phyloP scores from a whole-genome alignment of 1,284 basidiomycete species.

The Fomitopsis palustris region DNA sequence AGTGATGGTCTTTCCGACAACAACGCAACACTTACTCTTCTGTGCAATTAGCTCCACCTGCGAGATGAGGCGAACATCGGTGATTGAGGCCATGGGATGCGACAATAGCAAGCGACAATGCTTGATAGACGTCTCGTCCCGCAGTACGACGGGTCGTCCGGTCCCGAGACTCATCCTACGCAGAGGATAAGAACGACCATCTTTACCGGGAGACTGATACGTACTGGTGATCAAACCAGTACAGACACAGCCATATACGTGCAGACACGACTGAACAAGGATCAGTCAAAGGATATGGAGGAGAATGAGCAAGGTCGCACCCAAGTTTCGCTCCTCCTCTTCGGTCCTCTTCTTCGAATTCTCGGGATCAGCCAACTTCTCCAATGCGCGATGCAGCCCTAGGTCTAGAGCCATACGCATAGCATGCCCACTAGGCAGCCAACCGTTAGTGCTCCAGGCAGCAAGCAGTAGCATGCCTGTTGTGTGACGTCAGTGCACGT shows the following conservation, averaged over 20 bases:
- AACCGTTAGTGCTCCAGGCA: constrained; percentile 92
- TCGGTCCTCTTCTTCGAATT: constrained; percentile 63
- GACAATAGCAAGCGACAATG: constrained; percentile 78
- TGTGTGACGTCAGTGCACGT: not conserved
- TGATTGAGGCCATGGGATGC: constrained; percentile 84
- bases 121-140: constrained; percentile 84
- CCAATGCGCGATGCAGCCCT: constrained; percentile 85
- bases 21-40: constrained; percentile 58
- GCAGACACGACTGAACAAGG: constrained; percentile 73
- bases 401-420: constrained; percentile 94
- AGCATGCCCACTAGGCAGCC: constrained; percentile 90
- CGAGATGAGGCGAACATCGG: constrained; percentile 84
- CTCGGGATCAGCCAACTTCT: constrained; percentile 79
- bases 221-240: constrained; percentile 90
- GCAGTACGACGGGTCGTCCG: constrained; percentile 83
- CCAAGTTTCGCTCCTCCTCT: constrained; percentile 84
- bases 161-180: constrained; percentile 85
- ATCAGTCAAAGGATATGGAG: constrained; percentile 3
- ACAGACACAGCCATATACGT: constrained; percentile 90
- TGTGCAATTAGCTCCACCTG: constrained; percentile 89
- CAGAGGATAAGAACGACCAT: constrained; percentile 16
- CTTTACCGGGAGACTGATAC: constrained; percentile 23
- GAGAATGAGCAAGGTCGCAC: constrained; percentile 35
- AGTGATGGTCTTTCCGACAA: not conserved
- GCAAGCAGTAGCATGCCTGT: constrained; percentile 84